Evolutionary conservation across 768 basidiomycete genomes (phyloP), one percentile per base, ranked within the genome.

Genomic region (Lactifluus volemus): DNA sequence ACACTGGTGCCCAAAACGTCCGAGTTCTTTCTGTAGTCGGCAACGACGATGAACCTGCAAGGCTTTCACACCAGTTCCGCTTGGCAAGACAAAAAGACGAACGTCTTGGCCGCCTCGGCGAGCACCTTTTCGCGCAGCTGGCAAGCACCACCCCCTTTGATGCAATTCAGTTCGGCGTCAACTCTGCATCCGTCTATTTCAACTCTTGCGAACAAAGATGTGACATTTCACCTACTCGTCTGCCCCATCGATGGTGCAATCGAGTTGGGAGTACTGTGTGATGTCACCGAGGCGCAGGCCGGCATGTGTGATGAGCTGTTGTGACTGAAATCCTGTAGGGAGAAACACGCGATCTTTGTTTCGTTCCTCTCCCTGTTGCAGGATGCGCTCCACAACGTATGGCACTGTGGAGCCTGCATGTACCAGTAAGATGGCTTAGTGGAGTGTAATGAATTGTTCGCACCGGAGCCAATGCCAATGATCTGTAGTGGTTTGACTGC

Each of bases 221-320:
- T 9, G 41, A 42, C 29, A 39, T 54, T 1, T 48, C 25, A 73
- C 90, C 65, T 66, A 95, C 92, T 98, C 96, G 64, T 98, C 96
- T 3, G 96, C 96, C 48, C 96, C 96, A 70, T 99, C 97, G 47
- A 99, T 84, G 1, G 95, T 98, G n/a, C 98, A 91, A 68, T 99
- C 97, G 57, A 98, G 87, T 1, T 78, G 77, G 4, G 89, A 86
- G 73, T 88, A 94, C 70, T 93, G 86, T 69, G 93, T 89, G 14
- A 94, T 84, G 69, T 97, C 95, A 38, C 93, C 95, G 5, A 97
- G 81, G 36, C 73, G 81, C 14, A 97, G 77, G 6, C 84, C 81
- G 29, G 85, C 84, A 49, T 79, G 78, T 55, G 98, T 85, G 70
- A 99, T 98, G 61, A 99, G 84, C 69, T 97, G 86, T 71, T 93